Base-by-base conservation (phyloP, 257 asterid genomes). In the Solanum neorickii region DNA sequence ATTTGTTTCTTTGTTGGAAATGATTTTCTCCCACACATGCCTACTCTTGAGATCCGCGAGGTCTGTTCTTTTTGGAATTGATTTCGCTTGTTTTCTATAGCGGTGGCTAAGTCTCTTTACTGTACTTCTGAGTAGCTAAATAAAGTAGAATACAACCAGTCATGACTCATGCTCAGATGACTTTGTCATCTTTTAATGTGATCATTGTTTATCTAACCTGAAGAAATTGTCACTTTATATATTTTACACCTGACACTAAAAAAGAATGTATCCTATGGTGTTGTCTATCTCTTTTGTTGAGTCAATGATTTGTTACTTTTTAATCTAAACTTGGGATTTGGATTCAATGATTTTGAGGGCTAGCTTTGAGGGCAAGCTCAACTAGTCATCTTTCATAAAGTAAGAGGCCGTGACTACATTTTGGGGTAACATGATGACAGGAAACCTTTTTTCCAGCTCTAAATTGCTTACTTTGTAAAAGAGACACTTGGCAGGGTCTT, bases 11-110 rank as follows among this genome's bases (percentile, higher is more conserved):
- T 97, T 85, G 98, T 97, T 37, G 99, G 99, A 89, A 97, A 97
- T 87, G 99, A 97, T 90, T 97, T 97, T 88, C 91, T 97, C 93
- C 99, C 99, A 8, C 99, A 97, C 90, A 97, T 97, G 99, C 99
- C 99, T 60, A 97, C 99, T 37, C 98, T 97, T 66, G 99, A 97
- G 97, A 97, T 95, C 72, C 99, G 99, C 42, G 99, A 97, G 99
- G 99, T 96, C 49, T 89, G 96, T 90, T 86, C 39, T 69, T 18
- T 27, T 31, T n/a, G 59, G 12, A 76, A 23, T 62, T 86, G 65
- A 84, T 56, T 15, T 88, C 44, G 15, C 65, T 29, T 56, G 60
- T 87, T 37, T 25, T 86, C 21, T 85, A 88, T 41, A 21, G 37
- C 35, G n/a, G 59, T 42, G 33, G 21, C 13, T 39, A 39, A 41